These are phyloP conservation scores for Diaporthe helianthi DNA, from an alignment of 2,329 filamentous ascomycete species.

Conservation along the genomic window DNA sequence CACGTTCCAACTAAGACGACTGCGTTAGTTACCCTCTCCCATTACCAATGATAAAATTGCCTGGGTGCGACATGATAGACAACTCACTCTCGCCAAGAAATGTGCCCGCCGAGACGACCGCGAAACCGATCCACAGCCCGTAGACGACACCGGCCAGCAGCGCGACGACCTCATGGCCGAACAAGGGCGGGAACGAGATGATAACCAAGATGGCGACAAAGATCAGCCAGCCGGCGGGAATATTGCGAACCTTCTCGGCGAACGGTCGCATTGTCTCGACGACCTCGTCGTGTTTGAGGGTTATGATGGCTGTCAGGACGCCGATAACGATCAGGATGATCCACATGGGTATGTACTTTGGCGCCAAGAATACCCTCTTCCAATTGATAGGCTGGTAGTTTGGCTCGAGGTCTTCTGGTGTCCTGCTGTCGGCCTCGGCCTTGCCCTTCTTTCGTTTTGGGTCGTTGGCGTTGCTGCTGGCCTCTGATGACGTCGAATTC, in stretches of 20 bases:
- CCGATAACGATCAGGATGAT: slow-evolving; percentile 40
- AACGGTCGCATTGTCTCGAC: slow-evolving; percentile 46
- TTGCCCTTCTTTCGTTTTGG: slow-evolving; percentile 27
- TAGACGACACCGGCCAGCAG: slow-evolving; percentile 51
- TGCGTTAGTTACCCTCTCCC: neutral
- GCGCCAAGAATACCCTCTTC: slow-evolving; percentile 44
- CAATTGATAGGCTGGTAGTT: slow-evolving; percentile 46
- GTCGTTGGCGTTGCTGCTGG: slow-evolving; percentile 20
- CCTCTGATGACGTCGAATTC: slow-evolving; percentile 26
- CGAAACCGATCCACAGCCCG: slow-evolving; percentile 50
- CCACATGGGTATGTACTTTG: slow-evolving; percentile 44
- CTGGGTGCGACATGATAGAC: neutral
- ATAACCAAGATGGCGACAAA: slow-evolving; percentile 48
- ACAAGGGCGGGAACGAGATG: slow-evolving; percentile 51
- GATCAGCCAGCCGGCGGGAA: slow-evolving; percentile 49
- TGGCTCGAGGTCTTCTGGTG: slow-evolving; percentile 37
- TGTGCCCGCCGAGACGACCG: slow-evolving; percentile 49
- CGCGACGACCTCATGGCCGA: slow-evolving; percentile 51
- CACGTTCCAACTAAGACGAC: slow-evolving; percentile 45
- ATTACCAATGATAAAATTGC: no score
- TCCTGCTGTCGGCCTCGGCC: slow-evolving; percentile 13
- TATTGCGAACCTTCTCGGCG: slow-evolving; percentile 46
- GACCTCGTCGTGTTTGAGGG: slow-evolving; percentile 48
- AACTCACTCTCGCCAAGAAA: slow-evolving; percentile 49
- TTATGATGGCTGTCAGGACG: slow-evolving; percentile 44